phyloP scores from a whole-genome alignment of 345 rosid species.

The Passiflora organensis region DNA sequence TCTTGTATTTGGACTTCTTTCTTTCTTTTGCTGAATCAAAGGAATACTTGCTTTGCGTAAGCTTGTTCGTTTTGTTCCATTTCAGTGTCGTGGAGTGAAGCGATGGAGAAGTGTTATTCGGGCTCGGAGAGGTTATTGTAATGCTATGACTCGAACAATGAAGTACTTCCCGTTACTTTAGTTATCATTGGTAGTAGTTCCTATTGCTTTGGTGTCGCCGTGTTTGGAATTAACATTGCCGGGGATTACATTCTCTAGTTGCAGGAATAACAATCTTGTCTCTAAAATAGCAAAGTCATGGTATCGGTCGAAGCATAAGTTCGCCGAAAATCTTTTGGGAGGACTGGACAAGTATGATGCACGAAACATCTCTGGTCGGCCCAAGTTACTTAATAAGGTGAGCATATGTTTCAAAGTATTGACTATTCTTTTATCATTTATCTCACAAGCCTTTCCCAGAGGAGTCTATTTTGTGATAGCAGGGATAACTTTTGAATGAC shows the following conservation, averaged over 20 bases:
- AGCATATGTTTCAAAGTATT: not conserved
- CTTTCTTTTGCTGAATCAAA: not conserved
- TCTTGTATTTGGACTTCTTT: not conserved
- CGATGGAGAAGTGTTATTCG: constrained; percentile 34
- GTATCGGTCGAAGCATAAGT: constrained; percentile 47
- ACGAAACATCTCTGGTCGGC: constrained; percentile 36
- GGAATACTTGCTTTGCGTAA: not conserved
- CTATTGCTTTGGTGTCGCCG: not conserved
- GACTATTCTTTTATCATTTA: not conserved
- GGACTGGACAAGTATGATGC: constrained; percentile 33
- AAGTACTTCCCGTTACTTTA: constrained; percentile 21
- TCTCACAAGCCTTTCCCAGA: not conserved
- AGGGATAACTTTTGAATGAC: not conserved
- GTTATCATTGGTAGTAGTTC: constrained; percentile 1
- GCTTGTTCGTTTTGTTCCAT: not conserved
- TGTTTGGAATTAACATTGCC: not conserved
- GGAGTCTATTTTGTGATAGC: not conserved
- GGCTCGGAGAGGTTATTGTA: constrained; percentile 38
- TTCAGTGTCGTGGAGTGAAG: constrained; percentile 42
- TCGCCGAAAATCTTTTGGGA: constrained; percentile 34
- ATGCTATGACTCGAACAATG: constrained; percentile 35
- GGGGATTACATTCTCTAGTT: constrained; percentile 10
- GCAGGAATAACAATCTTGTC: constrained; percentile 42
- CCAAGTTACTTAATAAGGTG: constrained; percentile 54
- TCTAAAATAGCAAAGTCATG: constrained; percentile 30